Evolutionary conservation across 192 early-diverging fungal species (phyloP).

Genomic region (Gigaspora rosea): DNA sequence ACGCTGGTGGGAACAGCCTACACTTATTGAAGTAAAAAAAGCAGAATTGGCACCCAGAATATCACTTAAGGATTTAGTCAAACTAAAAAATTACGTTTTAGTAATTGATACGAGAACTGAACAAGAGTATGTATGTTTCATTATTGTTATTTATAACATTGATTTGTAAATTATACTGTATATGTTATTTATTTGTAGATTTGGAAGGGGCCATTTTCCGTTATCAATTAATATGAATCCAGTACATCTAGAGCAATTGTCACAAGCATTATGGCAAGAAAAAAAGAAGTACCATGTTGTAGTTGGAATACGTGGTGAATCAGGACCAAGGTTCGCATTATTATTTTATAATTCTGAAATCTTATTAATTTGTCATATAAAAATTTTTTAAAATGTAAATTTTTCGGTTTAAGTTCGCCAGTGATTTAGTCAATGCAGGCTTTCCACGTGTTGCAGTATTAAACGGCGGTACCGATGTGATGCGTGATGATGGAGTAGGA

Average conservation of each 20-base stretch:
- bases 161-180: neutral
- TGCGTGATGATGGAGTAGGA: conserved; percentile 33
- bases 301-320: conserved; percentile 44
- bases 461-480: conserved; percentile 54
- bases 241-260: conserved; percentile 44
- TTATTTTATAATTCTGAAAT: neutral
- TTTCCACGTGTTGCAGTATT: conserved; percentile 52
- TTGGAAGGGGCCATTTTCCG: conserved; percentile 56
- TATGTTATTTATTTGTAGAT: conserved; percentile 38
- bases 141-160: neutral
- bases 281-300: conserved; percentile 59
- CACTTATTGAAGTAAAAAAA: conserved; percentile 49
- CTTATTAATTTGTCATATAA: neutral
- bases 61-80: conserved; percentile 50
- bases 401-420: conserved; percentile 45
- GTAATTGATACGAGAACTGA: conserved; percentile 62
- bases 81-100: conserved; percentile 47
- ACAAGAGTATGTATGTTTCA: conserved; percentile 44
- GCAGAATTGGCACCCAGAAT: conserved; percentile 59
- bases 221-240: conserved; percentile 54
- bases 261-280: conserved; percentile 46
- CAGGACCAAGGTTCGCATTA: conserved; percentile 50
- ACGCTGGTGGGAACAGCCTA: conserved; percentile 55
- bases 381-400: neutral
- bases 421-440: conserved; percentile 42